Evolutionary conservation across 805 yeast genomes (phyloP), one percentile per base, ranked within the genome.

Genomic region (Grigorovia yakushimaensis): DNA sequence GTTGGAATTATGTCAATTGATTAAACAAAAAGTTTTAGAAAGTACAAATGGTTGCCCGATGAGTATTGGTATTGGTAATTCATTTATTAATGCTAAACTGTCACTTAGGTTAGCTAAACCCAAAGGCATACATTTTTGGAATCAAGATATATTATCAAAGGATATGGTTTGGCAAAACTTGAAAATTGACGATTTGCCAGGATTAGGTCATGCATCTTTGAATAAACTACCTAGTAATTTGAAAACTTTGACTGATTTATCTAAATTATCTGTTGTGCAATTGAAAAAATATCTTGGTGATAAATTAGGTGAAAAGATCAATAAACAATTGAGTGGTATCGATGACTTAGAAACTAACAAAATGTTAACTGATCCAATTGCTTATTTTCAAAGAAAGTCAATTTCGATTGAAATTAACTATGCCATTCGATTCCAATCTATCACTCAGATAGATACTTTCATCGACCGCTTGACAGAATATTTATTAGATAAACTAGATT

Each of bases 351-450:
- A 73, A 48, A 51, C 55, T 5, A 75, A 82, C 44, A 78, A 76
- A 37, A 68, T 82, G n/a, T 61, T 78, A 27, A 51, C 61, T 8
- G 70, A 71, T 30, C 77, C 79, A 9, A 66, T 70, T 15, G 78
- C 67, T 45, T 47, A 42, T 43, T 71, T 79, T 18, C 72, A 77
- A 11, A 71, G 95, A 23, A 88, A 87, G 55, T 77, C 93, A 1
- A 74, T 91, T 0, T 87, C 95, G 0, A 84, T 88, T 4, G 98
- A 91, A 59, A 82, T 91, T 23, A 86, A 88, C 51, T 91, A 88
- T 82, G 98, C 96, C 0, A 84, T 91, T 0, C 61, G 98, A 43
- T 84, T 89, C 53, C 75, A 78, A 30, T 68, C 68, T 0, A 69
- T 74, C 27, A 61, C 64, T 0, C 87, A 91, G 58, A 77, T 83